Evolutionary conservation across 495 filamentous ascomycete genomes (phyloP).

Genomic region (Penicillium robsamsonii): DNA sequence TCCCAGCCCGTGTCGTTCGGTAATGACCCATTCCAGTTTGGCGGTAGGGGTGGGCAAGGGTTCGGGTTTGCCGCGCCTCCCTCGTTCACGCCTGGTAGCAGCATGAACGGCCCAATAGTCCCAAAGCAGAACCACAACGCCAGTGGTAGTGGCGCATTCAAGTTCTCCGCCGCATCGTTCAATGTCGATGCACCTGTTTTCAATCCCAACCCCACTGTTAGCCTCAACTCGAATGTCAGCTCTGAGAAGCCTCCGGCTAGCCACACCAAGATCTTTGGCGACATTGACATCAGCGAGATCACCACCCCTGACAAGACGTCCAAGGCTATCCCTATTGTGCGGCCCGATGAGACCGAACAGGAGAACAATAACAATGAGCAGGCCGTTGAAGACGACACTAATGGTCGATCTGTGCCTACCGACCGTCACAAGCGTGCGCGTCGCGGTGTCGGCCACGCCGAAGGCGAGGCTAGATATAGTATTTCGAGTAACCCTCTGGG

Average conservation of each 20-base stretch:
- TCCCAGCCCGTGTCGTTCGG: constrained; percentile 58
- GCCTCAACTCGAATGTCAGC: constrained; percentile 25
- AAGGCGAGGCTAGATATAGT: constrained; percentile 70
- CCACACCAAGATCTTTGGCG: constrained; percentile 68
- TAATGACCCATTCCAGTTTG: constrained; percentile 54
- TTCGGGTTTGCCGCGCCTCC: constrained; percentile 67
- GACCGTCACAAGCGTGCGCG: constrained; percentile 73
- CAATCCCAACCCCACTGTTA: constrained; percentile 65
- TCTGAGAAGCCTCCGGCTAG: constrained; percentile 25
- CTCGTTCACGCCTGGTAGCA: constrained; percentile 63
- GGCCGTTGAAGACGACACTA: constrained; percentile 31
- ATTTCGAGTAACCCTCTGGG: constrained; percentile 49
- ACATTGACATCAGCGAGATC: constrained; percentile 63
- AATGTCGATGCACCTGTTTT: constrained; percentile 81
- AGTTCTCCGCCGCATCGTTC: constrained; percentile 71
- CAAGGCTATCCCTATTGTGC: constrained; percentile 79
- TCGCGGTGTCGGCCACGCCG: constrained; percentile 55
- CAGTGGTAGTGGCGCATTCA: constrained; percentile 64
- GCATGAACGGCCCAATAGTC: constrained; percentile 8
- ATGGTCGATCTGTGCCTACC: constrained; percentile 34
- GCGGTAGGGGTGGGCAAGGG: constrained; percentile 27
- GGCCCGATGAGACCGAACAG: constrained; percentile 53
- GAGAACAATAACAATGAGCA: constrained; percentile 49
- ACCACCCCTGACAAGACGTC: constrained; percentile 64
- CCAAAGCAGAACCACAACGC: constrained; percentile 23